phyloP scores from a whole-genome alignment of 176 grass and related monocot species.

The Triticum aestivum region DNA sequence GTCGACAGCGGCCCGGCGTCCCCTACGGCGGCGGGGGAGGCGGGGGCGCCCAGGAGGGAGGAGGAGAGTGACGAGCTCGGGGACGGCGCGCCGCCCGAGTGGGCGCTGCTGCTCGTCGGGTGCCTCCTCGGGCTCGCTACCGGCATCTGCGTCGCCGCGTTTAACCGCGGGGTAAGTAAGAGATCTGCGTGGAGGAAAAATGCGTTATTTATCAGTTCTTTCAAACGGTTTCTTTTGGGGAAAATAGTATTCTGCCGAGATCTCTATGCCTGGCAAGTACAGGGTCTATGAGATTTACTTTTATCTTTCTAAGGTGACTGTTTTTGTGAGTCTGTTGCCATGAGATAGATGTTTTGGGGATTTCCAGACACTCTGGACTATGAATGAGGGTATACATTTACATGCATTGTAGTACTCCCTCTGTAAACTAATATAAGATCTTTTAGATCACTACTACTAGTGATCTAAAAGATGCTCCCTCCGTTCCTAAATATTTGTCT shows the following conservation, averaged over 20 bases:
- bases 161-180: constrained; percentile 88
- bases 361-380: neutral
- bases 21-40: constrained; percentile 1
- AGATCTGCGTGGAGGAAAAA: neutral
- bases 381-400: neutral
- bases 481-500: too few relatives aligned
- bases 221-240: too few relatives aligned
- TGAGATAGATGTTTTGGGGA: neutral
- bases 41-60: constrained; percentile 30
- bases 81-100: constrained; percentile 95
- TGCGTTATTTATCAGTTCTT: neutral
- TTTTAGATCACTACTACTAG: too few relatives aligned
- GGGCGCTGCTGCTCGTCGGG: constrained; percentile 89
- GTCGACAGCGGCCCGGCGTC: neutral
- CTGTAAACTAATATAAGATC: too few relatives aligned
- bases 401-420: neutral
- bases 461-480: too few relatives aligned
- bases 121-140: constrained; percentile 95
- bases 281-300: neutral
- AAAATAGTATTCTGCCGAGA: neutral
- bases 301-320: neutral
- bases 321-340: neutral
- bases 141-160: constrained; percentile 82
- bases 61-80: constrained; percentile 71
- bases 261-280: neutral